phyloP scores from a whole-genome alignment of 2,329 filamentous ascomycete genomes.

The Hymenoscyphus fraxineus region DNA sequence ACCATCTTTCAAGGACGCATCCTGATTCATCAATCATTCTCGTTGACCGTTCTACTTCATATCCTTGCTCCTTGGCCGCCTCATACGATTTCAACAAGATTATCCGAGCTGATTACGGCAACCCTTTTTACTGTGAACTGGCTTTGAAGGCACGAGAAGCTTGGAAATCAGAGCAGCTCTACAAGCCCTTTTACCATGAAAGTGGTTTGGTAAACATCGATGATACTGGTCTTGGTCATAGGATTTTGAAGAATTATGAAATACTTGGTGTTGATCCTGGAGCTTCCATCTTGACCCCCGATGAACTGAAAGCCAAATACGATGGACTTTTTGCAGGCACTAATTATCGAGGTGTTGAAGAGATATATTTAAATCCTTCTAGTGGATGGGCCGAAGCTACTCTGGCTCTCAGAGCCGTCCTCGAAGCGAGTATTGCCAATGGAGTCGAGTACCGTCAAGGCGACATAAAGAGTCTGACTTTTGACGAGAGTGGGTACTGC shows the following conservation, averaged over 20 bases:
- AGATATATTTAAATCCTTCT: slow-evolving; percentile 46
- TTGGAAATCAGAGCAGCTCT: slow-evolving; percentile 47
- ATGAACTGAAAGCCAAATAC: slow-evolving; percentile 40
- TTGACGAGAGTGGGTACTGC: slow-evolving; percentile 45
- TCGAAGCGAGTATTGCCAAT: slow-evolving; percentile 40
- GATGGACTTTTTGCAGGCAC: slow-evolving; percentile 38
- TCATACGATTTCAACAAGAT: slow-evolving; percentile 61
- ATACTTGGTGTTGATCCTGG: slow-evolving; percentile 35
- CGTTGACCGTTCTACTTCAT: slow-evolving; percentile 39
- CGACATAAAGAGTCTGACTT: slow-evolving; percentile 42
- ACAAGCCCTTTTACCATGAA: slow-evolving; percentile 45
- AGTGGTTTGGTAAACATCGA: slow-evolving; percentile 47
- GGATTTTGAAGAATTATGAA: slow-evolving; percentile 44
- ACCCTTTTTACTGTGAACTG: slow-evolving; percentile 51
- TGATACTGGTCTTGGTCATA: slow-evolving; percentile 43
- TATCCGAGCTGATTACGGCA: slow-evolving; percentile 54
- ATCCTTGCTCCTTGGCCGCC: slow-evolving; percentile 43
- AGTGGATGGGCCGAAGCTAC: slow-evolving; percentile 53
- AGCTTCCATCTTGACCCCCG: slow-evolving; percentile 42
- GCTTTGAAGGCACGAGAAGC: slow-evolving; percentile 45
- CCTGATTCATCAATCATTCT: slow-evolving; percentile 40
- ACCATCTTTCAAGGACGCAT: slow-evolving; percentile 42
- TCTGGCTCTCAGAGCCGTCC: slow-evolving; percentile 42
- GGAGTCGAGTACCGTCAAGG: slow-evolving; percentile 45
- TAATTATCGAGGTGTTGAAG: slow-evolving; percentile 37